Conservation (phyloP, 768 basidiomycete genomes). For the Leccinum disarticulatum region DNA sequence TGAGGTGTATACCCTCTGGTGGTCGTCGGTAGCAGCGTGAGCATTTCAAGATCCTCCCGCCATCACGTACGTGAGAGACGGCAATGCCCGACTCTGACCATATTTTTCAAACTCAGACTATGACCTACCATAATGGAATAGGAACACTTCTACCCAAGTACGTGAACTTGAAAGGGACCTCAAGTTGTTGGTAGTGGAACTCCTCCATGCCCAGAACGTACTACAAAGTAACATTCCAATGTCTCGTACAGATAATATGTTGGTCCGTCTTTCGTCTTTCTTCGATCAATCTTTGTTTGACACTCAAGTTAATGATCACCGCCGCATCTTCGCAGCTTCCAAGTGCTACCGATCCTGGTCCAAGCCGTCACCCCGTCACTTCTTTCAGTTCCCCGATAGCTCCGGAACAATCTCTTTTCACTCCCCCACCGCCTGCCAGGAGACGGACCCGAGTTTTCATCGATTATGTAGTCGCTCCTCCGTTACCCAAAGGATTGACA, state of each 20-base stretch:
- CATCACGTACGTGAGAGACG: neutral
- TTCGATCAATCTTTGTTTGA: conserved; percentile 3
- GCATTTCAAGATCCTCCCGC: too few species aligned
- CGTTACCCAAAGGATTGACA: conserved; percentile 21
- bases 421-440: conserved; percentile 23
- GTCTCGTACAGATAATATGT: neutral
- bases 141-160: neutral
- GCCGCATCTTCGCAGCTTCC: conserved; percentile 2
- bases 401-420: conserved; percentile 27
- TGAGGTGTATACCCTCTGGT: too few species aligned
- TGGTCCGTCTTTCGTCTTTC: conserved; percentile 19
- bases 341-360: neutral
- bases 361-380: conserved; percentile 2
- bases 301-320: conserved; percentile 5
- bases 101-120: neutral
- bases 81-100: neutral
- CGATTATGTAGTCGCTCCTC: conserved; percentile 22
- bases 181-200: neutral
- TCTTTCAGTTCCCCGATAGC: conserved; percentile 11
- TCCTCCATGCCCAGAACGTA: neutral
- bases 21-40: too few species aligned
- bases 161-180: neutral
- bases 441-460: conserved; percentile 13
- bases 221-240: conserved; percentile 13
- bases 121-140: neutral